Base-by-base conservation (phyloP, 345 rosid species). In the Fremontodendron californicum region DNA sequence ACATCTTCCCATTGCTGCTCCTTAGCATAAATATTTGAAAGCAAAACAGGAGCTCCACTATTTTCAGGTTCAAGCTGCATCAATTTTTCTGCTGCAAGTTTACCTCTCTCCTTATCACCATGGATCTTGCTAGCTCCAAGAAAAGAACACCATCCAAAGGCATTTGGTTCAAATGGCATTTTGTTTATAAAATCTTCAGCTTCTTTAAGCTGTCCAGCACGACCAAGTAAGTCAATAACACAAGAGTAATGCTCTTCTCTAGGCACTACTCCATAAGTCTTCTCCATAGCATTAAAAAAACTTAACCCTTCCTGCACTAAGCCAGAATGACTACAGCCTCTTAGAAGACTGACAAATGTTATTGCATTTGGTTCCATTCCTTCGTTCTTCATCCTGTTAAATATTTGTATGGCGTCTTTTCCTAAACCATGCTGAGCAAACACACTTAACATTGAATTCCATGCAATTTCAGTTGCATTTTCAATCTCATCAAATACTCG, bases 311-410 rank as follows among this genome's bases (percentile, higher is more conserved):
- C 80, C 60, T 83, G 80, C 1, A 83, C 77, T 71, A 83, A 67
- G 31, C 86, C 86, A 77, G 77, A 76, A 77, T 83, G 83, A 78
- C 83, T 81, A 39, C 86, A 83, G 40, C 81, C 83, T 74, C 72
- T 74, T n/a, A 83, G 63, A 58, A 83, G 78, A 75, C 83, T 80
- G 42, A 83, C 78, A 48, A 77, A 77, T 0, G 79, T 77, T 16
- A 65, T 76, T 78, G 81, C 46, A 78, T 79, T 54, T 48, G 78
- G 60, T 57, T 68, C 46, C 18, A 78, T 7, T 40, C 67, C 65
- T 52, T 27, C 37, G 13, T 63, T 55, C 25, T 65, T 67, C 73
- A 61, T 71, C 54, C 62, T 49, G 48, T 72, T 19, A 40, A 72
- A 77, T 19, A 21, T 55, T 45, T 57, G 61, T 6, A 55, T 55